phyloP scores from a whole-genome alignment of 352 stramenopile species.

The Globisporangium paroecandrum region DNA sequence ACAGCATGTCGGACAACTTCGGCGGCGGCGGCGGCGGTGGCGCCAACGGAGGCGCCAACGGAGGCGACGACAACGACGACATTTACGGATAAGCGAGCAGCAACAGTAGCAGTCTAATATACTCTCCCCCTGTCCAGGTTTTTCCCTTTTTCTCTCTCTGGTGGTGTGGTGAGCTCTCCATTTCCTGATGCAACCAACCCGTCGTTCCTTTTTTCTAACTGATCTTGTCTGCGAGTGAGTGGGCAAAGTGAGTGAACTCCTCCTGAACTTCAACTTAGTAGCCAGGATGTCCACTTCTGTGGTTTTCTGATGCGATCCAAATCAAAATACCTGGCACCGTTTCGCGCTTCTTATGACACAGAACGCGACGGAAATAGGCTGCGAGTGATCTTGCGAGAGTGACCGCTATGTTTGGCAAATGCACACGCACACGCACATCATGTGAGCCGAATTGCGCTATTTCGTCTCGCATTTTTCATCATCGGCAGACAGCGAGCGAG shows the following conservation, averaged over 20 bases:
- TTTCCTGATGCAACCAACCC: neutral
- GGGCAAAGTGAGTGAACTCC: neutral
- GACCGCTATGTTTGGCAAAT: neutral
- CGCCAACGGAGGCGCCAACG: conserved; percentile 33
- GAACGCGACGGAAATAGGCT: neutral
- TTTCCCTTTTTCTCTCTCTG: neutral
- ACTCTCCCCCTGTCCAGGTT: neutral
- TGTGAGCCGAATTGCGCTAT: neutral
- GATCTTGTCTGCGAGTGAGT: neutral
- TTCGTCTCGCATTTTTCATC: neutral
- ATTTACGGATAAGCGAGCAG: conserved; percentile 73
- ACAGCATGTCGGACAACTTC: conserved; percentile 78
- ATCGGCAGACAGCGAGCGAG: neutral
- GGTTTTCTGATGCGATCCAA: neutral
- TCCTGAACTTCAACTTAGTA: neutral
- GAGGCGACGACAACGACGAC: conserved; percentile 79
- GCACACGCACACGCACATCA: neutral
- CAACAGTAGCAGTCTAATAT: neutral
- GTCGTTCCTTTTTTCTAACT: neutral
- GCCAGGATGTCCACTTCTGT: neutral
- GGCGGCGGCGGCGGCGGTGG: conserved; percentile 39
- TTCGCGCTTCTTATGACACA: neutral
- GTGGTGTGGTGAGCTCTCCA: neutral
- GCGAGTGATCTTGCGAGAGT: neutral
- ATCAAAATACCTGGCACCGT: neutral